Evolutionary conservation across 768 basidiomycete genomes (phyloP).

Genomic region (Leccinum boreale): DNA sequence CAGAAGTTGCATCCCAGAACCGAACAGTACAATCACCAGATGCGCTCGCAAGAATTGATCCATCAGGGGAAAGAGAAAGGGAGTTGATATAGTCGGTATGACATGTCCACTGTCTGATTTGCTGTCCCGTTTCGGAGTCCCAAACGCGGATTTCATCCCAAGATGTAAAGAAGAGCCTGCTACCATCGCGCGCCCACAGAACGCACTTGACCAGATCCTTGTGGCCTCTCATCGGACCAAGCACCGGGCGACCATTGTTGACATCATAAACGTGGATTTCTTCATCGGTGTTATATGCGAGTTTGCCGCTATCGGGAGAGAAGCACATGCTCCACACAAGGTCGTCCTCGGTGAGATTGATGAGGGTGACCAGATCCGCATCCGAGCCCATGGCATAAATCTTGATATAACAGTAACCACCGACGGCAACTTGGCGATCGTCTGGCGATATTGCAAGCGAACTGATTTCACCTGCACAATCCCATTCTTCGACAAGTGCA

Average conservation of each 20-base stretch:
- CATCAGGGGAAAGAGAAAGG: neutral
- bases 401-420: neutral
- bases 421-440: neutral
- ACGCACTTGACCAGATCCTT: no score
- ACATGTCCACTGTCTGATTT: neutral
- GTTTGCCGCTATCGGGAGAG: neutral
- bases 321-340: neutral
- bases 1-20: neutral
- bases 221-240: neutral
- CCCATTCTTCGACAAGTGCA: neutral
- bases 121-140: neutral
- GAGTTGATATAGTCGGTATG: neutral
- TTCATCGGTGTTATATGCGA: neutral
- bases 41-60: neutral
- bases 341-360: no score
- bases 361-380: neutral
- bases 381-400: neutral
- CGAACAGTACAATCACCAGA: neutral
- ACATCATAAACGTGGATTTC: neutral
- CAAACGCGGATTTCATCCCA: neutral
- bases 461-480: no score
- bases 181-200: no score
- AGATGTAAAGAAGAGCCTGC: no score
- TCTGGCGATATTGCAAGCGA: neutral
- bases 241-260: neutral